Evolutionary conservation across 2,329 filamentous ascomycete species (phyloP).

Genomic region (Colletotrichum neosansevieriae): DNA sequence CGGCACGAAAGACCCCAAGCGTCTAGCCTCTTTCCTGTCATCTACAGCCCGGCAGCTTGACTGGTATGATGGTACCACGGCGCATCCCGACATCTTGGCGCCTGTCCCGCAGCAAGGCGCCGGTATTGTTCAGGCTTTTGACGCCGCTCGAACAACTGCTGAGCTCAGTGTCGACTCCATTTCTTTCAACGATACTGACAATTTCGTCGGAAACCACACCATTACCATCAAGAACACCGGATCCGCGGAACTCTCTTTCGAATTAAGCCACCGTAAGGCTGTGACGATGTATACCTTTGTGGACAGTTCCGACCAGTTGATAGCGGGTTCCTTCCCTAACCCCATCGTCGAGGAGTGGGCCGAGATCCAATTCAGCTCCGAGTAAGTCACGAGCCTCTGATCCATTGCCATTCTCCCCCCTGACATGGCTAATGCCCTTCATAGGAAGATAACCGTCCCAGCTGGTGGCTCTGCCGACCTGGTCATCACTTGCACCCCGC

Average conservation of each 20-base stretch:
- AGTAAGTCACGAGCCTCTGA: slow-evolving; percentile 5
- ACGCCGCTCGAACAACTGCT: slow-evolving; percentile 67
- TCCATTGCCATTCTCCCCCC: fast-evolving
- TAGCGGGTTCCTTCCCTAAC: slow-evolving; percentile 56
- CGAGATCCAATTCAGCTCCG: slow-evolving; percentile 54
- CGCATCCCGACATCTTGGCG: slow-evolving; percentile 55
- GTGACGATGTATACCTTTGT: slow-evolving; percentile 66
- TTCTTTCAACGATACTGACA: slow-evolving; percentile 73
- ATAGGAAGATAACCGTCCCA: slow-evolving; percentile 54
- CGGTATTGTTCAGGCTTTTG: slow-evolving; percentile 70
- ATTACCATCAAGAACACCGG: slow-evolving; percentile 69
- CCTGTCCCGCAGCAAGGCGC: slow-evolving; percentile 71
- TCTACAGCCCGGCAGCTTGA: slow-evolving; percentile 61
- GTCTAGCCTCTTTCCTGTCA: slow-evolving; percentile 62
- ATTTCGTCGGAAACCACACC: slow-evolving; percentile 61
- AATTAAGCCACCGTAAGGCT: slow-evolving; percentile 62
- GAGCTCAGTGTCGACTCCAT: slow-evolving; percentile 67
- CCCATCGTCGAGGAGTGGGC: slow-evolving; percentile 56
- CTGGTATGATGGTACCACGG: slow-evolving; percentile 58
- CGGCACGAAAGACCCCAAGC: slow-evolving; percentile 61
- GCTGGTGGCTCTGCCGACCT: slow-evolving; percentile 57
- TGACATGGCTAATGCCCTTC: not conserved
- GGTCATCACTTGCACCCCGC: slow-evolving; percentile 57
- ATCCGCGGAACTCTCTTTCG: slow-evolving; percentile 60
- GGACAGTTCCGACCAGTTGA: slow-evolving; percentile 49